Base-by-base conservation (phyloP, 345 rosid genomes). In the Gossypium sturtianum region DNA sequence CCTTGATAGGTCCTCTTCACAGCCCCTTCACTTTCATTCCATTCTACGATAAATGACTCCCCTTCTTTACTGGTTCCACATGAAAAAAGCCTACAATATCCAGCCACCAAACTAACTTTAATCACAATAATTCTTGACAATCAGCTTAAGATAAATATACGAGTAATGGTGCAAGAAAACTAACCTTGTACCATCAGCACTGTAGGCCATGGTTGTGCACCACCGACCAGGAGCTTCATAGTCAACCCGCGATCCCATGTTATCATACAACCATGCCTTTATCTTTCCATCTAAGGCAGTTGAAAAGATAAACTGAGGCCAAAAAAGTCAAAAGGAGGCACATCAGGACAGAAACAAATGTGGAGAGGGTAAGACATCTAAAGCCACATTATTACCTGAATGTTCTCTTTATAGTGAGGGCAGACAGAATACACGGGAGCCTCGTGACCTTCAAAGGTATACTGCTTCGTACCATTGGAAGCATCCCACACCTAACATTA, bases 21-120 rank as follows among this genome's bases (percentile, higher is more conserved):
- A 66, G 90, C 91, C 65, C 97, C 97, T 85, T 92, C 97, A 74
- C 95, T 89, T 85, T 92, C 97, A 74, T 92, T 92, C 97, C 97
- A 92, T 74, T 92, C 97, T 71, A 92, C 95, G 71, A 92, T 86
- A 78, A 77, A 81, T 3, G 97, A 90, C 38, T 90, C 93, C 45
- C 93, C 97, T 2, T 92, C 97, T 86, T 90, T 90, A 83, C 95
- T 90, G 73, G 97, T 92, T 74, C 97, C 97, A 49, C 97, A 92
- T 16, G 97, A 92, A 79, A 92, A 91, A 41, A 91, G 84, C 85
- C 97, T 91, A 77, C 73, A 74, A 58, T 29, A 74, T 60, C 76
- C 65, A 76, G 19, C 83, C 75, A 22, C 3, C 79, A 79, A 72
- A 41, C 41, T 29, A 16, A 22, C 49, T n/a, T 48, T 53, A 10